Percentiles rank a stretch among this genome's conserved stretches.
Conservation (phyloP, 345 rosid species). For the Pistacia atlantica region DNA sequence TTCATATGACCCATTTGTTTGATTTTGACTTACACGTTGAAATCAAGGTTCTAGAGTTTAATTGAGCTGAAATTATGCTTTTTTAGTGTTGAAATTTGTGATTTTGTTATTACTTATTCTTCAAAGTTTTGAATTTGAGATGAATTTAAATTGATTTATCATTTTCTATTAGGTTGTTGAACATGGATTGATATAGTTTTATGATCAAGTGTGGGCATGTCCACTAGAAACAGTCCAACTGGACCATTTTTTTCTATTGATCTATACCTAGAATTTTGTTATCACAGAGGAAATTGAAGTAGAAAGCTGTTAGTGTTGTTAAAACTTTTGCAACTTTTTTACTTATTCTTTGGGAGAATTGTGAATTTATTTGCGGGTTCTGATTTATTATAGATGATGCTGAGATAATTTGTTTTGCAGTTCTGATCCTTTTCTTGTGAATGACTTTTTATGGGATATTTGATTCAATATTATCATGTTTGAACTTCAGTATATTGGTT, state of each 20-base stretch:
- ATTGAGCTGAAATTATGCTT: conserved; percentile 5
- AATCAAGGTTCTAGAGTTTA: not conserved
- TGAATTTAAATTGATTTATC: not conserved
- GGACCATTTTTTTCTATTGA: not conserved
- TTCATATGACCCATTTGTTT: not conserved
- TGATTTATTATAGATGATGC: not conserved
- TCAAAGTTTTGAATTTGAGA: not conserved
- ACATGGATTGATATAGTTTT: not conserved
- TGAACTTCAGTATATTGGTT: not conserved
- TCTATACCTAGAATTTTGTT: not conserved
- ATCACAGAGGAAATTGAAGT: not conserved
- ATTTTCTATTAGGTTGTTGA: not conserved
- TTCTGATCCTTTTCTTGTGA: not conserved
- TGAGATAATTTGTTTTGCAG: not conserved
- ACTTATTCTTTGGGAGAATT: not conserved
- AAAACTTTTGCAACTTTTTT: not conserved
- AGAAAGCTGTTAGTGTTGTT: not conserved
- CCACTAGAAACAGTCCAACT: not conserved
- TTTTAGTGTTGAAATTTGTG: not conserved
- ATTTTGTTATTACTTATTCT: not conserved
- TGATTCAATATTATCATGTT: not conserved
- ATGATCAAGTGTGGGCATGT: not conserved
- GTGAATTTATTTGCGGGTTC: not conserved
- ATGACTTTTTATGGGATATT: not conserved
- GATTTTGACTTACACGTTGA: not conserved